Evolutionary conservation across 768 basidiomycete genomes (phyloP).

Genomic region (Porphyrellus cyaneotinctus): DNA sequence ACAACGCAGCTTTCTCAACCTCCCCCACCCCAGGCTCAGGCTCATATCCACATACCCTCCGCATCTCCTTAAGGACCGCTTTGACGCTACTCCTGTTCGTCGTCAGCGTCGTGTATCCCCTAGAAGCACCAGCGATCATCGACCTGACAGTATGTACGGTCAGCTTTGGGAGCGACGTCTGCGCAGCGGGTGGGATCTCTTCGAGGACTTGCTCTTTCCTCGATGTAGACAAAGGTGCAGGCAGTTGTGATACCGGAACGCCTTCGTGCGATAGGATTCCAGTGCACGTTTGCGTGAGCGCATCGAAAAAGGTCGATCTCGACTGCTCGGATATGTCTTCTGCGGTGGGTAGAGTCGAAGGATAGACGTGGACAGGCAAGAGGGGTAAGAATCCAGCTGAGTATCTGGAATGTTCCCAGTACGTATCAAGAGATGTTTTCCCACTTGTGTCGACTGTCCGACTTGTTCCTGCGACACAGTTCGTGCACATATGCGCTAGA

Average conservation of each 20-base stretch:
- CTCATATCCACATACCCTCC: conserved; percentile 17
- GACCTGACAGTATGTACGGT: conserved; percentile 78
- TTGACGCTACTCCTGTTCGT: conserved; percentile 78
- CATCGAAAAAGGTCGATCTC: conserved; percentile 37
- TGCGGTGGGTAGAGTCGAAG: conserved; percentile 26
- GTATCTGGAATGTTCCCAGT: conserved; percentile 66
- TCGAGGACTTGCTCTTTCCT: conserved; percentile 6
- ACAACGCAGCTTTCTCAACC: conserved; percentile 43
- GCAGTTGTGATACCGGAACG: background rate
- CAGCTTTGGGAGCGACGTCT: conserved; percentile 53
- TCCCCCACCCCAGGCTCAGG: conserved; percentile 13
- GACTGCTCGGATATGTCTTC: background rate
- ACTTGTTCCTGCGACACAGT: background rate
- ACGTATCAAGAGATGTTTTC: conserved; percentile 35
- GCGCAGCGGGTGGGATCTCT: conserved; percentile 50
- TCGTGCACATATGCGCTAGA: background rate
- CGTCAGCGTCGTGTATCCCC: conserved; percentile 84
- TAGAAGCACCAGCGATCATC: conserved; percentile 60
- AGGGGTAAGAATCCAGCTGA: conserved; percentile 50
- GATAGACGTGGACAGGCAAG: conserved; percentile 53
- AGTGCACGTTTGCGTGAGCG: conserved; percentile 50
- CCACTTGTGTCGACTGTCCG: background rate
- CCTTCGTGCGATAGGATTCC: conserved; percentile 49
- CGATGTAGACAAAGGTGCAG: background rate
- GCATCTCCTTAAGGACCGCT: conserved; percentile 68